Conservation (phyloP, 768 basidiomycete species). For the Phlegmacium glaucopus region DNA sequence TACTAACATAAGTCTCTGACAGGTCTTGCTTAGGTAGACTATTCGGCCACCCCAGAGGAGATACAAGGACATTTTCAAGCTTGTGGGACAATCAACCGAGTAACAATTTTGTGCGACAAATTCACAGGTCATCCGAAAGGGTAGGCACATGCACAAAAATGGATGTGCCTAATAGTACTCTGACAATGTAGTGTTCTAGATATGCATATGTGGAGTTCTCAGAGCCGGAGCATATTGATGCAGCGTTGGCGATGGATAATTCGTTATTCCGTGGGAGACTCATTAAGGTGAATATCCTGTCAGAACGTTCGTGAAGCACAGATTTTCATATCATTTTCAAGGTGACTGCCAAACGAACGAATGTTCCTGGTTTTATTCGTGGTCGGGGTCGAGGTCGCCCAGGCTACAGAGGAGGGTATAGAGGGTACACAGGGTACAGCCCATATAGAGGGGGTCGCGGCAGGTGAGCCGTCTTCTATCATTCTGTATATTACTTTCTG, state of each 20-base stretch:
- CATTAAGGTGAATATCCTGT: slow-evolving; percentile 63
- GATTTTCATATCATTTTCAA: slow-evolving; percentile 23
- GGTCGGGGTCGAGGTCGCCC: slow-evolving; percentile 73
- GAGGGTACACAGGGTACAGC: slow-evolving; percentile 47
- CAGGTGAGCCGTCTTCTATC: slow-evolving; percentile 46
- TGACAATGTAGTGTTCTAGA: slow-evolving; percentile 35
- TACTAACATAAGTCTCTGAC: slow-evolving; percentile 7
- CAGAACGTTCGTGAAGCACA: not conserved
- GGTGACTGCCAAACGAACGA: slow-evolving; percentile 96
- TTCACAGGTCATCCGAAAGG: slow-evolving; percentile 99
- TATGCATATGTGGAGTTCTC: slow-evolving; percentile 99
- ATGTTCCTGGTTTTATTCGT: slow-evolving; percentile 88
- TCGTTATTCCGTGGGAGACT: slow-evolving; percentile 92
- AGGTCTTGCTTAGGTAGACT: slow-evolving; percentile 75
- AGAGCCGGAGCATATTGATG: slow-evolving; percentile 86
- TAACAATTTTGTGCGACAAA: slow-evolving; percentile 99
- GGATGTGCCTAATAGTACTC: not conserved
- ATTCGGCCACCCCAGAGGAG: slow-evolving; percentile 95
- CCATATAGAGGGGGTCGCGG: slow-evolving; percentile 70
- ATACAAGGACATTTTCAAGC: slow-evolving; percentile 97
- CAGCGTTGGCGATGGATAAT: slow-evolving; percentile 91
- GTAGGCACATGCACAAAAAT: slow-evolving; percentile 36
- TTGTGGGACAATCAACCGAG: slow-evolving; percentile 97
- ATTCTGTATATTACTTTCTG: not conserved
- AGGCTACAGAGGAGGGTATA: slow-evolving; percentile 42